Percentiles rank a stretch among this genome's conserved stretches.
phyloP scores from a whole-genome alignment of 129 eudicot genomes.

The Kitagawia praeruptora region DNA sequence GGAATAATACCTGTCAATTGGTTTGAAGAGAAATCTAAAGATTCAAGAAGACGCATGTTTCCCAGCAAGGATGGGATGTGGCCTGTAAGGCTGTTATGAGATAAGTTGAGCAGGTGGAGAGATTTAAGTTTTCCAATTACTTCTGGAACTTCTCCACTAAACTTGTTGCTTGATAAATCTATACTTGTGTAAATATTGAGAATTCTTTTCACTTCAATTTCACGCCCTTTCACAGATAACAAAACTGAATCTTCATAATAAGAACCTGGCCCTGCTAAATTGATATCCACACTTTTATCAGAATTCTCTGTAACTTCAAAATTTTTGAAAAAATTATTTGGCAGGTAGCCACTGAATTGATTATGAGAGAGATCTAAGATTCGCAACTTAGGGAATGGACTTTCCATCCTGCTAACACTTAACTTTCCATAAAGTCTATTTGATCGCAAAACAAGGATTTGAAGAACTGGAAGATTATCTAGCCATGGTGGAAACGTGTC shows the following conservation, averaged over 20 bases:
- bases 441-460: not conserved
- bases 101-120: not conserved
- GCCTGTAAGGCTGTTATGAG: constrained; percentile 16
- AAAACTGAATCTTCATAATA: not conserved
- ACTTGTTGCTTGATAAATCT: constrained; percentile 31
- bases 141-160: constrained; percentile 25
- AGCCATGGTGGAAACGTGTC: not conserved
- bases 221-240: not conserved
- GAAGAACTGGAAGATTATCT: not conserved
- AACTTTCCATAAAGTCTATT: too few relatives aligned
- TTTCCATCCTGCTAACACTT: not conserved
- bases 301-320: not conserved
- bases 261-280: not conserved
- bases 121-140: constrained; percentile 6
- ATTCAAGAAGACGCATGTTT: constrained; percentile 20
- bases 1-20: constrained; percentile 30
- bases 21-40: constrained; percentile 32
- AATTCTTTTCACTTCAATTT: constrained; percentile 16
- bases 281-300: too few relatives aligned
- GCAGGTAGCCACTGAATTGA: not conserved
- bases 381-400: not conserved
- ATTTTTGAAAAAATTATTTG: not conserved
- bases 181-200: constrained; percentile 22
- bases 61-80: constrained; percentile 17
- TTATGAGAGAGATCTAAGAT: not conserved